Conservation (phyloP, 345 rosid species). For the Cardiospermum halicacabum region DNA sequence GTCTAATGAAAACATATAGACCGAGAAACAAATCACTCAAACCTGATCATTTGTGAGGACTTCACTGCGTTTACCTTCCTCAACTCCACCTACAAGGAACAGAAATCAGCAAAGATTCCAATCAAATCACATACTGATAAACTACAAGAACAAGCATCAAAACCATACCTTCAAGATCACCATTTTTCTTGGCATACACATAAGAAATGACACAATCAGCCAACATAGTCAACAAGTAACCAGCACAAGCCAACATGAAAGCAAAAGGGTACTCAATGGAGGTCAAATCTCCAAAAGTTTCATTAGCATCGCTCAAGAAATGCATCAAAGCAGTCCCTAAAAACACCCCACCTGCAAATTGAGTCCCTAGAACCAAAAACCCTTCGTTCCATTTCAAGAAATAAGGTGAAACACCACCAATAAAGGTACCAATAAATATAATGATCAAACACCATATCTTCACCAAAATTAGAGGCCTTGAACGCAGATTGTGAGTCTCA, state of each 20-base stretch:
- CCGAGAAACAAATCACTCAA: too few relatives aligned
- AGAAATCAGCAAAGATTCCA: background rate
- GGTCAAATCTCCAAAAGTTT: constrained; percentile 59
- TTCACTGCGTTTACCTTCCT: constrained; percentile 21
- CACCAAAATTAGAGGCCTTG: constrained; percentile 44
- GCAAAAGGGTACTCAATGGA: constrained; percentile 67
- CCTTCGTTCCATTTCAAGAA: constrained; percentile 80
- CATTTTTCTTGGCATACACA: constrained; percentile 39
- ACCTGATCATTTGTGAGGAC: constrained; percentile 15
- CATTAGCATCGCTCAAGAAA: constrained; percentile 69
- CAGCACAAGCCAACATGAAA: constrained; percentile 74
- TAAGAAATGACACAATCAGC: constrained; percentile 56
- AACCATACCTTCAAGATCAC: constrained; percentile 51
- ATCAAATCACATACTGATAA: background rate
- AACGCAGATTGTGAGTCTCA: constrained; percentile 31
- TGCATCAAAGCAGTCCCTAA: constrained; percentile 88
- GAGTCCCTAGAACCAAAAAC: constrained; percentile 70
- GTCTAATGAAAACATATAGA: too few relatives aligned
- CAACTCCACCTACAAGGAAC: constrained; percentile 21
- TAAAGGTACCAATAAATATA: constrained; percentile 55
- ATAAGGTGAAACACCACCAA: constrained; percentile 71
- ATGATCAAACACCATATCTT: constrained; percentile 68
- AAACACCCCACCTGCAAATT: constrained; percentile 82
- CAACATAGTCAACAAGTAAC: constrained; percentile 67
- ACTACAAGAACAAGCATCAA: background rate